Evolutionary conservation across 306 rosid genomes (phyloP).

Genomic region (Oemleria cerasiformis): DNA sequence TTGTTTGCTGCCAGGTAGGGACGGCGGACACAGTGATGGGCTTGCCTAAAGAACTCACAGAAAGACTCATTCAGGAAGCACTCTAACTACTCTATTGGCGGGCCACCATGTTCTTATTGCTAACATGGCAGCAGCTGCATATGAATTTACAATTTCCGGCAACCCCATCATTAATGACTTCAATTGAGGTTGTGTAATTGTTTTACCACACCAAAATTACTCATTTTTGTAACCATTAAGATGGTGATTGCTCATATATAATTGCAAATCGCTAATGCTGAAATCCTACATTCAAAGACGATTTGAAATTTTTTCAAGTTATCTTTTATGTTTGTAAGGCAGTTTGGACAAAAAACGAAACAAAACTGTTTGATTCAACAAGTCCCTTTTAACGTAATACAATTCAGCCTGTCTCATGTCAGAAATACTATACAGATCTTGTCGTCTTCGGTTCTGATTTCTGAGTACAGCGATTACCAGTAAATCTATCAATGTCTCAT

Average conservation of each 20-base stretch:
- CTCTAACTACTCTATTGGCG: slow-evolving; percentile 32
- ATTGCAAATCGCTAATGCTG: neutral
- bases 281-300: neutral
- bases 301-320: neutral
- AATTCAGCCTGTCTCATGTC: neutral
- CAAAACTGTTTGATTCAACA: neutral
- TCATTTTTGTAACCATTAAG: neutral
- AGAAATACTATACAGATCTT: neutral
- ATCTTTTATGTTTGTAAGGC: too few relatives aligned
- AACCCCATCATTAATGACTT: neutral
- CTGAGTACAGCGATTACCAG: neutral
- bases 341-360: neutral
- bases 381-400: neutral
- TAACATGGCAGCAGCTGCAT: neutral
- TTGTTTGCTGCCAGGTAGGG: slow-evolving; percentile 53
- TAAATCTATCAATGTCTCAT: neutral
- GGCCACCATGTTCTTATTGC: neutral
- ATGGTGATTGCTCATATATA: neutral
- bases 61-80: slow-evolving; percentile 68
- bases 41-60: slow-evolving; percentile 76
- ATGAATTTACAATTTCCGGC: neutral
- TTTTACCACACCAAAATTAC: neutral
- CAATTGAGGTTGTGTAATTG: neutral
- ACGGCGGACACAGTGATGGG: slow-evolving; percentile 89
- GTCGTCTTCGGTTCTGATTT: neutral